Percentiles rank a stretch among this genome's conserved stretches.
Evolutionary conservation across 495 filamentous ascomycete genomes (phyloP).

Genomic region (Rhizodiscina lignyota): DNA sequence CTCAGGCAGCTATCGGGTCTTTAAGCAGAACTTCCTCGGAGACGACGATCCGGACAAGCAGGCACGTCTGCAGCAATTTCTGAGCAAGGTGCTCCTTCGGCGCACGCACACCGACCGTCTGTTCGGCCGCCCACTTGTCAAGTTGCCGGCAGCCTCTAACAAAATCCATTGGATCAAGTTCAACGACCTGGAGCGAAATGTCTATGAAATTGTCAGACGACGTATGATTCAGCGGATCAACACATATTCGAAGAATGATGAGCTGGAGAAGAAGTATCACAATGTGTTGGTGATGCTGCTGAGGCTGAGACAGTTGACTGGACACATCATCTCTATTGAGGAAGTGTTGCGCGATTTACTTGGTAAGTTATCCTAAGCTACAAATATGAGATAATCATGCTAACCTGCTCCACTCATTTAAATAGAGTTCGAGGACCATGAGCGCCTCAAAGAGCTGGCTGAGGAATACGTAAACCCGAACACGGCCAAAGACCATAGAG

Average conservation of each 20-base stretch:
- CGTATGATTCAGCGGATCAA: conserved; percentile 25
- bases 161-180: conserved; percentile 24
- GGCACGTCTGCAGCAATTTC: conserved; percentile 14
- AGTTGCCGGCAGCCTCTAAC: conserved; percentile 29
- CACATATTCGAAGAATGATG: conserved; percentile 10
- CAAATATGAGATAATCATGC: no score
- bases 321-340: conserved; percentile 34
- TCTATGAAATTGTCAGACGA: conserved; percentile 30
- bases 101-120: conserved; percentile 34
- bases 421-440: no score
- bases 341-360: conserved; percentile 24
- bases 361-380: no score
- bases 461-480: no score
- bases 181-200: conserved; percentile 27
- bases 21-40: conserved; percentile 31
- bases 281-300: conserved; percentile 26
- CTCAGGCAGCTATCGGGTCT: conserved; percentile 24
- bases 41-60: conserved; percentile 15
- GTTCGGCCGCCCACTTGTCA: conserved; percentile 37
- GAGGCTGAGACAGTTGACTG: conserved; percentile 33
- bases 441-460: no score
- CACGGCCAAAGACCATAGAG: no score
- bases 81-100: conserved; percentile 32
- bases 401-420: no score
- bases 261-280: conserved; percentile 15